Conservation (phyloP, 202 grass and related monocot species). For the Zizania palustris region DNA sequence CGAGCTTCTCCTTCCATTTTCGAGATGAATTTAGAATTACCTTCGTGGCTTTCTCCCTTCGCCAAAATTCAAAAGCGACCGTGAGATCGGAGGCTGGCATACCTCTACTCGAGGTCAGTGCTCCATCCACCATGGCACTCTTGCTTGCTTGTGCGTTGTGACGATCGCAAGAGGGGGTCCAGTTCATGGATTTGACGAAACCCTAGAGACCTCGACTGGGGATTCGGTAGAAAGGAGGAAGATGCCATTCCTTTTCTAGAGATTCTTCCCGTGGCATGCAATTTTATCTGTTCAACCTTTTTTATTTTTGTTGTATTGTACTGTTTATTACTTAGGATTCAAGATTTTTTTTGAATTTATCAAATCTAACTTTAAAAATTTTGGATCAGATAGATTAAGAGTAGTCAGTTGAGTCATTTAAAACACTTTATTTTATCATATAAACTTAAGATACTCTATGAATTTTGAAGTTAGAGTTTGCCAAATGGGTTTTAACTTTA, state of each 20-base stretch:
- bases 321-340: too few relatives aligned
- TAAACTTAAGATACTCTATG: too few relatives aligned
- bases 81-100: not conserved
- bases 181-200: slow-evolving; percentile 32
- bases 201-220: not conserved
- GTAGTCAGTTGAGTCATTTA: too few relatives aligned
- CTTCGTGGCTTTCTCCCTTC: not conserved
- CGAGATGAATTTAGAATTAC: not conserved
- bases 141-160: not conserved
- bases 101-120: slow-evolving; percentile 14
- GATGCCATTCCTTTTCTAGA: not conserved
- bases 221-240: slow-evolving; percentile 7
- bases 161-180: not conserved
- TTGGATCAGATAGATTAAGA: too few relatives aligned
- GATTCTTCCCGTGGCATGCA: not conserved
- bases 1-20: not conserved
- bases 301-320: too few relatives aligned
- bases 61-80: slow-evolving; percentile 21
- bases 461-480: too few relatives aligned
- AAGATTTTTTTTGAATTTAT: too few relatives aligned
- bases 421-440: too few relatives aligned
- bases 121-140: not conserved
- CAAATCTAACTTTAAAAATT: too few relatives aligned
- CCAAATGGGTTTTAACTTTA: too few relatives aligned
- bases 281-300: not conserved